phyloP scores from a whole-genome alignment of 1,139 yeast species.

The Hyphopichia khmerensis region DNA sequence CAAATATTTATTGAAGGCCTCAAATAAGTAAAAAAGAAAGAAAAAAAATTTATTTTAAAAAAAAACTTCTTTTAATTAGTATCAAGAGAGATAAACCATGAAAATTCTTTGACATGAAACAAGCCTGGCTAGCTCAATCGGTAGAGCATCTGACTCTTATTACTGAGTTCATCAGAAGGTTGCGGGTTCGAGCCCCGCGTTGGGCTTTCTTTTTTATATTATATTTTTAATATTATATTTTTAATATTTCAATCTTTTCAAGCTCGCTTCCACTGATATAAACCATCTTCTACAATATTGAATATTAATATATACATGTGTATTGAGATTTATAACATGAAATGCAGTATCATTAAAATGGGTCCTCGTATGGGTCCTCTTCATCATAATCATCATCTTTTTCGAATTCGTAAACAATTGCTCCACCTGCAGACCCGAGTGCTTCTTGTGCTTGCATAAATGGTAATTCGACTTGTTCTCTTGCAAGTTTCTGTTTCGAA shows the following conservation, averaged over 20 bases:
- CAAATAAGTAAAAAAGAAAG: no score
- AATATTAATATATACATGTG: no score
- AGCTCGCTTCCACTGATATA: no score
- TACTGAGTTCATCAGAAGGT: conserved; percentile 36
- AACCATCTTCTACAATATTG: no score
- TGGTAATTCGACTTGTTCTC: conserved; percentile 86
- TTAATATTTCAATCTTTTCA: not conserved
- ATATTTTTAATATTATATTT: not conserved
- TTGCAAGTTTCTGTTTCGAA: conserved; percentile 70
- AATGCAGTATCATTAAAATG: conserved; percentile 47
- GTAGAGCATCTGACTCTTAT: conserved; percentile 24
- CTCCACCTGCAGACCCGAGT: conserved; percentile 74
- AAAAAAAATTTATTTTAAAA: no score
- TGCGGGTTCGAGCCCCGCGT: conserved; percentile 56
- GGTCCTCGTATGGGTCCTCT: conserved; percentile 97
- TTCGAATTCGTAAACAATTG: conserved; percentile 90
- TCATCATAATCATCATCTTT: conserved; percentile 90
- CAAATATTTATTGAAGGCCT: no score
- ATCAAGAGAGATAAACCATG: not conserved
- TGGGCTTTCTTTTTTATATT: conserved; percentile 35
- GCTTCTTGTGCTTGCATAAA: conserved; percentile 81
- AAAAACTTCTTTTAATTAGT: not conserved
- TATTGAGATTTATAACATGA: no score
- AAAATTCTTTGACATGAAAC: not conserved
- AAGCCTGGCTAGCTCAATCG: conserved; percentile 24